Percentiles rank a stretch among this genome's conserved stretches.
Conservation (phyloP, 2,329 filamentous ascomycete species). For the Amphichorda felina region DNA sequence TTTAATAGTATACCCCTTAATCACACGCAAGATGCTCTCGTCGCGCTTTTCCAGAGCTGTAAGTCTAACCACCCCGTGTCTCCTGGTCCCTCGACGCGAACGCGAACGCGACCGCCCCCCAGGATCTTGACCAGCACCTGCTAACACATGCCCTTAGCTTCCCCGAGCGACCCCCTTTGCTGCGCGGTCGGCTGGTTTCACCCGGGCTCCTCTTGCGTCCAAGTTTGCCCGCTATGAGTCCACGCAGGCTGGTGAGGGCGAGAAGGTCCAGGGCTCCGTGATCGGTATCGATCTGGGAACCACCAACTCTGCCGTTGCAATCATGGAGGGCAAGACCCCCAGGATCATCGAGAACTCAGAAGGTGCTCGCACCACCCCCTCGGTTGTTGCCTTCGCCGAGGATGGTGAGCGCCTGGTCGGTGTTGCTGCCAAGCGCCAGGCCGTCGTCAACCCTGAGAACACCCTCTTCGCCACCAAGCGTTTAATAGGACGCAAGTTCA, state of each 20-base stretch:
- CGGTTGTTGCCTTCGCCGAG: conserved; percentile 89
- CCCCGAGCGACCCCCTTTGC: conserved; percentile 62
- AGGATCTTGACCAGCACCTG: neutral
- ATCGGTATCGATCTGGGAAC: conserved; percentile 98
- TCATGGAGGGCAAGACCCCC: conserved; percentile 94
- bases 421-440: conserved; percentile 96
- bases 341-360: conserved; percentile 98
- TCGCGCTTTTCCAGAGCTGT: conserved; percentile 65
- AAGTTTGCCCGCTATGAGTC: conserved; percentile 71
- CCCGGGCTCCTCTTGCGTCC: conserved; percentile 59
- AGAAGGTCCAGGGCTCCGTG: conserved; percentile 89
- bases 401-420: conserved; percentile 93
- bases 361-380: conserved; percentile 47
- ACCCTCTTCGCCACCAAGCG: conserved; percentile 97
- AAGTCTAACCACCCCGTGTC: conserved; percentile 28
- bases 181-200: conserved; percentile 53
- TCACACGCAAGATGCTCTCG: conserved; percentile 52
- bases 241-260: conserved; percentile 33
- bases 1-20: conserved; percentile 21
- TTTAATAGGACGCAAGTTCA: conserved; percentile 96
- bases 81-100: neutral
- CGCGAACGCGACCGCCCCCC: neutral
- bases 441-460: conserved; percentile 97
- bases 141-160: conserved; percentile 40
- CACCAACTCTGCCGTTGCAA: conserved; percentile 92